phyloP scores from a whole-genome alignment of 2,329 filamentous ascomycete species.

The Elsinoe ampelina region DNA sequence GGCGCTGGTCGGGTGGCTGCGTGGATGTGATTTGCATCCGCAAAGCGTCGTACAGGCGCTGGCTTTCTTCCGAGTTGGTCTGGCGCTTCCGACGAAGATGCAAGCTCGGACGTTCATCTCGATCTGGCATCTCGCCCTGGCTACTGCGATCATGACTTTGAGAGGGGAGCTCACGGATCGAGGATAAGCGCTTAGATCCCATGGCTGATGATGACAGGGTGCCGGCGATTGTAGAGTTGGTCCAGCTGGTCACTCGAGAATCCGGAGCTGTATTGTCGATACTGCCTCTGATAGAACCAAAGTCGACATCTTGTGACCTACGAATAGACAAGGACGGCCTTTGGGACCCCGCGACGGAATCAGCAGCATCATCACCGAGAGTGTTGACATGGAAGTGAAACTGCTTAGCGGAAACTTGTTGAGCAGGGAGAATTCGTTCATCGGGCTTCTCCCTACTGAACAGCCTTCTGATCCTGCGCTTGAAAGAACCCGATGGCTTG shows the following conservation, averaged over 20 bases:
- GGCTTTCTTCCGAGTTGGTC: conserved; percentile 41
- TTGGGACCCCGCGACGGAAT: conserved; percentile 7
- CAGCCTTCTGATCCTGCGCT: conserved; percentile 50
- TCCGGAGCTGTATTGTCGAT: conserved; percentile 32
- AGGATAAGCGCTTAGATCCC: conserved; percentile 13
- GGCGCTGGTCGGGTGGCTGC: conserved; percentile 24
- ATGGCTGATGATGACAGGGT: conserved; percentile 39
- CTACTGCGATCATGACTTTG: conserved; percentile 14
- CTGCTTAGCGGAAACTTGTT: conserved; percentile 40
- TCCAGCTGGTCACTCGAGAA: conserved; percentile 66
- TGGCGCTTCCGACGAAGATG: conserved; percentile 23
- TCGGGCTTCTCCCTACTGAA: conserved; percentile 38
- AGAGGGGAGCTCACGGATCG: conserved; percentile 11
- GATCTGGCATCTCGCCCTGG: conserved; percentile 25
- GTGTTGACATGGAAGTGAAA: conserved; percentile 24
- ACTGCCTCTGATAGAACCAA: conserved; percentile 23
- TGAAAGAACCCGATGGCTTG: conserved; percentile 54
- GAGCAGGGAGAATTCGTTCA: conserved; percentile 35
- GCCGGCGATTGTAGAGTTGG: conserved; percentile 51
- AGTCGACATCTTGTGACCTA: conserved; percentile 3
- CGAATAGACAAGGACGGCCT: conserved; percentile 4
- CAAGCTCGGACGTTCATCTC: conserved; percentile 22
- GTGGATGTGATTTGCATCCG: conserved; percentile 42
- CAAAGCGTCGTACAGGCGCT: conserved; percentile 55
- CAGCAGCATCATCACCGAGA: conserved; percentile 8